Evolutionary conservation across 495 filamentous ascomycete genomes (phyloP), one percentile per base, ranked within the genome.

Genomic region (Penicillium chermesinum): DNA sequence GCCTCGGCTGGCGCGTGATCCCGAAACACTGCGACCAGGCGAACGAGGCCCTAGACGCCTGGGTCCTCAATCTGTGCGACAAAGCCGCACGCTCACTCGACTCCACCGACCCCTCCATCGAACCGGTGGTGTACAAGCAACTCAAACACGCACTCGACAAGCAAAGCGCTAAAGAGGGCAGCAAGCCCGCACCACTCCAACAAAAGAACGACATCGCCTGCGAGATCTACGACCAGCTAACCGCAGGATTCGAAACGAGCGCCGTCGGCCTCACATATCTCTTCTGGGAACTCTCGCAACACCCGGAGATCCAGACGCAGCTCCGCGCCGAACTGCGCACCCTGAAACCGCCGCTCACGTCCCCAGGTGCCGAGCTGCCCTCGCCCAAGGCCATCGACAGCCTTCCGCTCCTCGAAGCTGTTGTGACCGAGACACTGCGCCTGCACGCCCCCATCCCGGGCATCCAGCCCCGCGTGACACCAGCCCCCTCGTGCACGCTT

Each of bases 241-340:
- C 83, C 1, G 88, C 87, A 0, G 88, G 87, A 13, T 86, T 89
- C 54, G 88, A 93, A 59, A 91, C 87, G 0, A 81, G 82, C 13
- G 85, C 82, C 18, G 80, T 91, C 9, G 77, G 79, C 0, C 70
- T 94, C 8, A 86, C 84, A 2, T 94, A 89, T 49, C 55, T 87
- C 0, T 66, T 81, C 21, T 85, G 82, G 72, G 76, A 88, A 51
- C 71, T 93, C 12, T 86, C 82, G 2, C 70, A 66, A 35, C 68
- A 78, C 36, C 70, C 71, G 0, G 53, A 70, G 0, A 56, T 86
- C 7, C 87, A 90, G 58, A 49, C 57, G 3, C 58, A 66, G 16
- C 78, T 93, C 0, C 77, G 79, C 5, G 47, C 65, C 2, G 87
- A 91, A 58, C 72, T 93, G 9, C 58, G 75, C 0, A 74, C 72